Evolutionary conservation across 2,329 filamentous ascomycete genomes (phyloP), one percentile per base, ranked within the genome.

Genomic region (Xylaria sp.): DNA sequence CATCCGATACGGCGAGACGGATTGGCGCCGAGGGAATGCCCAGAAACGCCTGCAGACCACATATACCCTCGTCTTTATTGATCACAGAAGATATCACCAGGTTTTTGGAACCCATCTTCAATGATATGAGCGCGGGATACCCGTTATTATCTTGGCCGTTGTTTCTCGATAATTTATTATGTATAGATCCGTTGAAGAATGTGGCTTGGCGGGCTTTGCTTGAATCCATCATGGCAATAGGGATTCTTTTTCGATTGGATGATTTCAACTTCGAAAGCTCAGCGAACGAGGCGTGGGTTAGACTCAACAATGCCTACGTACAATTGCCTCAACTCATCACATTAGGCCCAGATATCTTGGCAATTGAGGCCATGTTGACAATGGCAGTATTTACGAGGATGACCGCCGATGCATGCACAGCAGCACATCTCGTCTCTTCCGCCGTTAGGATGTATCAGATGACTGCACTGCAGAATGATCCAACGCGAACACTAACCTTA

Each of bases 341-440:
- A 32, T 8, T 36, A 9, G 52, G 59, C 18, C 53, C 65, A 13
- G 53, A 60, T n/a, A 59, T 67, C 32, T 30, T 63, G 2, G 55
- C 43, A 18, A 45, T 67, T 12, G 65, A 67, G 53, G 65, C 65
- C 34, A 13, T 59, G 15, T 36, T 67, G 36, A 36, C 60, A 8
- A 63, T 67, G 65, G 60, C 65, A n/a, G 18, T 67, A 28, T 63
- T 67, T 34, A 36, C n/a, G n/a, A 67, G 43, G 34, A 52, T 63
- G 45, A 59, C 13, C 13, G 30, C 59, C n/a, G 60, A 67, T 32
- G 36, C 36, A 9, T 46, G 60, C 52, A 63, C 36, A 20, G 36
- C 65, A 28, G 65, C 50, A 30, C 60, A 67, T 7, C 59, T 67
- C 13, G 15, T 67, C 15, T 63, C 65, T 23, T 52, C 53, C 7